Evolutionary conservation across 1,284 basidiomycete species (phyloP), one percentile per base, ranked within the genome.

Genomic region (Puccinia polysora): DNA sequence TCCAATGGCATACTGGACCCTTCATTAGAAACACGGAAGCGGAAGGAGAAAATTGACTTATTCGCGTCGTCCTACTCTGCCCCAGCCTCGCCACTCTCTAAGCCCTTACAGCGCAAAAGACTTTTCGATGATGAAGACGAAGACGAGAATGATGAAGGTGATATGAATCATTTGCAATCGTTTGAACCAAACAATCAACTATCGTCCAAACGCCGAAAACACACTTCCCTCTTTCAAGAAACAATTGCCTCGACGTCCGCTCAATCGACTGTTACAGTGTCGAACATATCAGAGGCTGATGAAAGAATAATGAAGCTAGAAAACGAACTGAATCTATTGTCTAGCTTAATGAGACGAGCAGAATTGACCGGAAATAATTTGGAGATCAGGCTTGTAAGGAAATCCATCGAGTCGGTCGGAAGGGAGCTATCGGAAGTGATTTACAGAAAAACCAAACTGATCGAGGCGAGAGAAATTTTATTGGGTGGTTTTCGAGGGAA

Each of bases 401-500:
- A 86, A 75, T 94, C 91, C 0, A 89, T 89, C 76, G 84, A 87
- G 8, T 86, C 90, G 0, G 85, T 97, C 79, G 85, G 84, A 43
- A 84, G 91, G 58, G 93, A 97, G 77, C 82, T 92, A 36, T 84
- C 91, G 36, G 88, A 92, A 76, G 82, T 93, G 1, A 84, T 85
- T 65, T 95, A 96, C 80, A 92, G 96, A 81, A 90, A 89, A 80
- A 84, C 85, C 7, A 92, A 96, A 78, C 93, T 91, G 77, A 89
- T 93, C 77, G 88, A 91, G 77, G 91, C 95, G 78, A 90, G 94
- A 77, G 84, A 86, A 38, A 89, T 70, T 18, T 45, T 43, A 23
- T 32, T 89, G 40, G 94, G 91, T 77, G 84, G 88, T 4, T 84
- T 96, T 5, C 81, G 89, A 36, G 89, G 89, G 2, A 88, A 88